These are phyloP conservation scores for Silene latifolia DNA, from an alignment of 148 eudicot genomes.

Conservation along the genomic window DNA sequence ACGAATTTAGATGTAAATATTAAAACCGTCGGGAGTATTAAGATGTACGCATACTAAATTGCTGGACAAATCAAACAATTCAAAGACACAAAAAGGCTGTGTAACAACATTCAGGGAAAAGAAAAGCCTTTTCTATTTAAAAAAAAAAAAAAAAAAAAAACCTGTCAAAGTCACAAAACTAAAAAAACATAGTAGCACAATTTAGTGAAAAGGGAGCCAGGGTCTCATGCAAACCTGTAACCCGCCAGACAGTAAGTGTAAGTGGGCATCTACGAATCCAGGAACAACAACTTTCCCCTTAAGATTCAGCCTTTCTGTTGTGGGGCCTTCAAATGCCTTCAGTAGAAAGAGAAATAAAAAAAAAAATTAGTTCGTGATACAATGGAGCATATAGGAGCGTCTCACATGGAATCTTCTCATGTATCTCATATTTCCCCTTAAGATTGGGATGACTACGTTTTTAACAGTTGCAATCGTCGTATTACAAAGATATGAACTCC, in stretches of 20 bases:
- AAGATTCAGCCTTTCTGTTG: conserved; percentile 51
- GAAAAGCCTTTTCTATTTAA: not conserved
- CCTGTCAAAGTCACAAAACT: not conserved
- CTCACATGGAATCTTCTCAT: not conserved
- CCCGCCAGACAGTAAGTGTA: conserved; percentile 84
- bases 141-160: no score
- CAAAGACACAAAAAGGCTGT: no score
- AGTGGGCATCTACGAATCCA: conserved; percentile 93
- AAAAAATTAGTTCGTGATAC: not conserved
- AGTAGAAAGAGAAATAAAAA: conserved; percentile 2
- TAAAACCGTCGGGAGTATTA: no score
- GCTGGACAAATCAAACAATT: no score
- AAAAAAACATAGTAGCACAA: not conserved
- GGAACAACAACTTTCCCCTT: conserved; percentile 80
- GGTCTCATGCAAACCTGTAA: conserved; percentile 54
- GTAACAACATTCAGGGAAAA: no score
- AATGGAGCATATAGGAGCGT: not conserved
- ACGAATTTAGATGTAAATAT: no score
- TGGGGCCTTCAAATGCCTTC: conserved; percentile 60
- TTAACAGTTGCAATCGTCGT: no score
- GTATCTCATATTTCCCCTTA: not conserved
- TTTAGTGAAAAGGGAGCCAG: not conserved
- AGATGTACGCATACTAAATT: no score
- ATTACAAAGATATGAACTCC: no score
- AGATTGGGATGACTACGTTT: no score